Base-by-base conservation (phyloP, 192 early-diverging fungal genomes). In the Funneliformis geosporum region DNA sequence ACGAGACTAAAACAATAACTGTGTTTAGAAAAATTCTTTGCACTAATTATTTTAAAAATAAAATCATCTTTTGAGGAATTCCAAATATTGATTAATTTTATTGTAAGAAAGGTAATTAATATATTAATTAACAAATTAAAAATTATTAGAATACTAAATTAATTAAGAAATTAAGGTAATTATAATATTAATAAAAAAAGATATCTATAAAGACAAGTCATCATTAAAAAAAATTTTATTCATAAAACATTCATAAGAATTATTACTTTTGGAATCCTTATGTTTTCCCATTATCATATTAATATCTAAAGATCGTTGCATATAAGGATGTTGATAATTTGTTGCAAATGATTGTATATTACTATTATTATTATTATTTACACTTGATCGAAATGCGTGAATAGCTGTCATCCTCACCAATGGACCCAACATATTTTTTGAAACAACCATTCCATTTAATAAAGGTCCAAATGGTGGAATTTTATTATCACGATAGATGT, bases 391-490 rank as follows among this genome's bases (percentile, higher is more conserved):
- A 74, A 85, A 86, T 27, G 95, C 97, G 79, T 94, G 88, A 40
- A 97, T 89, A 1, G 95, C 95, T 1, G 96, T 96, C 27, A 89
- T 84, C 28, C 97, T 85, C 0, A 97, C 94, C 2, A 97, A 85
- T 18, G 90, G 87, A 1, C 95, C 94, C 18, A 99, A 85, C 0
- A 89, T 83, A 16, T 88, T 84, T 64, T 92, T 88, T 0, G 92
- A 92, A 8, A 97, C 90, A 0, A 97, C 88, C 90, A 92, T 92
- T 9, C 91, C 91, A 80, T 92, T 86, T 27, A 93, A 86, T 25
- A 99, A 82, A 14, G 96, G 96, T 0, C 98, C 98, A 89, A 98
- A 98, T 6, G 89, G 84, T 5, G 91, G 89, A 23, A 98, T 86
- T 81, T 91, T 86, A 38, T 47, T 73, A 50, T 86, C 85, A 2